Conservation (phyloP, 2,329 filamentous ascomycete genomes). For the Helminthosporium solani region DNA sequence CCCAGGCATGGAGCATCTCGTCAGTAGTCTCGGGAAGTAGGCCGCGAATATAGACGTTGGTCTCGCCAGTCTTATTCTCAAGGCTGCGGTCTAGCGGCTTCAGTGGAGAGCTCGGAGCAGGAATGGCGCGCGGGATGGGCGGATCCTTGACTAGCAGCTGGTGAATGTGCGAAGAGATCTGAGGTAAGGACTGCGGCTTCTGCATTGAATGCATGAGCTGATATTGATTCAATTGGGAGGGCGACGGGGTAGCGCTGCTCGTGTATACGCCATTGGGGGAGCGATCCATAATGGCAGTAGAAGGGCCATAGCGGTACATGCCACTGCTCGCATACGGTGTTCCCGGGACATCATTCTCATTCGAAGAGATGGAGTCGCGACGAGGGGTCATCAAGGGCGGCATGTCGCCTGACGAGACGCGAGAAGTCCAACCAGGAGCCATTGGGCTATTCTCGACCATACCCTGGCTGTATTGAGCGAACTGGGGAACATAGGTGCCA, state of each 20-base stretch:
- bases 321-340: slow-evolving; percentile 49
- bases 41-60: slow-evolving; percentile 97
- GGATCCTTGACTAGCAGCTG: slow-evolving; percentile 66
- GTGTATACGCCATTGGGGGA: slow-evolving; percentile 52
- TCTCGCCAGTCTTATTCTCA: slow-evolving; percentile 91
- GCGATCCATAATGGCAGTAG: slow-evolving; percentile 51
- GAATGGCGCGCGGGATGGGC: slow-evolving; percentile 81
- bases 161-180: slow-evolving; percentile 49
- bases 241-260: slow-evolving; percentile 52
- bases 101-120: slow-evolving; percentile 80
- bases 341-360: slow-evolving; percentile 54
- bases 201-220: slow-evolving; percentile 43
- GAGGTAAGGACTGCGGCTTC: slow-evolving; percentile 41
- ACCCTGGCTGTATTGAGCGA: slow-evolving; percentile 47
- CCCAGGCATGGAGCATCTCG: slow-evolving; percentile 78
- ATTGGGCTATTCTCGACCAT: slow-evolving; percentile 49
- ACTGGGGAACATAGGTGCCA: slow-evolving; percentile 46
- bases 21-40: slow-evolving; percentile 95
- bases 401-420: slow-evolving; percentile 49
- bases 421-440: slow-evolving; percentile 48
- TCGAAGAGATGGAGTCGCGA: slow-evolving; percentile 54
- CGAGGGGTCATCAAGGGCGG: slow-evolving; percentile 54
- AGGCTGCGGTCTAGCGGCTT: slow-evolving; percentile 92
- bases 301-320: slow-evolving; percentile 47
- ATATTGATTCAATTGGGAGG: slow-evolving; percentile 50